Evolutionary conservation across 805 yeast genomes (phyloP).

Genomic region (Citeromyces nyonsensis): DNA sequence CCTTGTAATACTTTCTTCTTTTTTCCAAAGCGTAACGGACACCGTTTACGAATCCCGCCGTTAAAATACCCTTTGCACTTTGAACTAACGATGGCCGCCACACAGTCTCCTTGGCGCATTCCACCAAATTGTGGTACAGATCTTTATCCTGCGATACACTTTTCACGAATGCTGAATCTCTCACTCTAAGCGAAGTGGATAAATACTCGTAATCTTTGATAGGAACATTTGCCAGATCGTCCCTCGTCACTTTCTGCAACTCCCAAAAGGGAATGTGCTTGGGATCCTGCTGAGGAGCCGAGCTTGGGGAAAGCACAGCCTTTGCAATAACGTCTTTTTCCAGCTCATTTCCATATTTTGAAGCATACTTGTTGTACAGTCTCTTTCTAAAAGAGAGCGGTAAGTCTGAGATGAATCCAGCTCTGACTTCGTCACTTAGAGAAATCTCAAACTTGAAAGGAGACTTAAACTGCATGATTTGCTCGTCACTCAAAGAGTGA

Average conservation of each 20-base stretch:
- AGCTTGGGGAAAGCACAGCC: constrained; percentile 6
- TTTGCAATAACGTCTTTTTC: constrained; percentile 15
- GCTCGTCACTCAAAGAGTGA: neutral
- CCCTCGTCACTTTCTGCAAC: constrained; percentile 7
- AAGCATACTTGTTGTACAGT: constrained; percentile 14
- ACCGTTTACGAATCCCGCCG: constrained; percentile 72
- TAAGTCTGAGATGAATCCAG: constrained; percentile 28
- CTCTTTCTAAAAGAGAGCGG: constrained; percentile 32
- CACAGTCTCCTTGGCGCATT: constrained; percentile 39
- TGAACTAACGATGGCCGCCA: constrained; percentile 59
- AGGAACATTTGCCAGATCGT: constrained; percentile 11
- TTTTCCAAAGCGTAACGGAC: constrained; percentile 68
- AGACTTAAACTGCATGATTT: neutral
- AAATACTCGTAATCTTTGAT: constrained; percentile 17
- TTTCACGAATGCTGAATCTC: constrained; percentile 18
- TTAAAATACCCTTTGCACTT: constrained; percentile 66
- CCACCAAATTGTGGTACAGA: constrained; percentile 17
- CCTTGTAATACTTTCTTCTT: constrained; percentile 16
- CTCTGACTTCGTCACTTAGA: constrained; percentile 16
- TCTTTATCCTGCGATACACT: constrained; percentile 25
- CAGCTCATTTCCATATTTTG: constrained; percentile 9
- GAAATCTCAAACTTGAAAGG: constrained; percentile 10
- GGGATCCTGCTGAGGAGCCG: constrained; percentile 2
- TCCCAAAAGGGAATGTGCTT: constrained; percentile 10
- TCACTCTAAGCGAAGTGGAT: constrained; percentile 8